Percentiles rank a stretch among this genome's conserved stretches.
phyloP scores from a whole-genome alignment of 2,329 filamentous ascomycete genomes.

The Trichoderma arundinaceum region DNA sequence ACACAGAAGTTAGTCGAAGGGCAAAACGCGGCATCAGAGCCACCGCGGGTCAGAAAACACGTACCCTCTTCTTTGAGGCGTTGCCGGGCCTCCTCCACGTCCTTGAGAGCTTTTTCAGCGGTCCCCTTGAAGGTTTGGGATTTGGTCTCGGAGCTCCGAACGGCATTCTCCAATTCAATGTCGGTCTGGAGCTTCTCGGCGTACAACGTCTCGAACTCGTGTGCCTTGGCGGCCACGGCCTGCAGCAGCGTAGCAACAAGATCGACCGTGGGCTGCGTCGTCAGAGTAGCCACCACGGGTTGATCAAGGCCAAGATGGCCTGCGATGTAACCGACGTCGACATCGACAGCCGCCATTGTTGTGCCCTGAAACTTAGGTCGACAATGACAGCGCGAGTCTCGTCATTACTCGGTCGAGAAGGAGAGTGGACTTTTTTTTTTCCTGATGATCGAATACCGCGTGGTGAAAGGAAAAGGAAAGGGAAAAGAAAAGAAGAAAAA shows the following conservation, averaged over 20 bases:
- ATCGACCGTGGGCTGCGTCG: constrained; percentile 75
- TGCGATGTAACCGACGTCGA: constrained; percentile 76
- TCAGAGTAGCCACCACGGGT: constrained; percentile 63
- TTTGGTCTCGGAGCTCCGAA: constrained; percentile 82
- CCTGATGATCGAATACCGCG: neutral
- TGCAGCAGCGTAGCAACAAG: constrained; percentile 77
- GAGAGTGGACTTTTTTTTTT: neutral
- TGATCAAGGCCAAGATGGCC: constrained; percentile 73
- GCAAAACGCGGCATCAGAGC: neutral
- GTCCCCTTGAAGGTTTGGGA: constrained; percentile 80
- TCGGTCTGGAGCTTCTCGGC: constrained; percentile 88
- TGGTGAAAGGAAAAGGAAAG: neutral
- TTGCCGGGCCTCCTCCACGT: constrained; percentile 79
- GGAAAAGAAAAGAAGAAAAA: neutral
- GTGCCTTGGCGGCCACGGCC: constrained; percentile 77
- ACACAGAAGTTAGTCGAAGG: neutral
- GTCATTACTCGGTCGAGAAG: constrained; percentile 30
- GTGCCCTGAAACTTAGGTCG: constrained; percentile 24
- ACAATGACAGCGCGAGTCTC: constrained; percentile 29
- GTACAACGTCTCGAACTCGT: constrained; percentile 79
- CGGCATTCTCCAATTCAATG: constrained; percentile 90
- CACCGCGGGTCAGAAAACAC: constrained; percentile 33
- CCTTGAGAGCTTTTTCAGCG: constrained; percentile 81
- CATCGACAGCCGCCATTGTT: constrained; percentile 51
- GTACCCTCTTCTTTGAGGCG: constrained; percentile 84